These are phyloP conservation scores for Pyrus betulifolia DNA, from an alignment of 306 rosid genomes.

Conservation along the genomic window DNA sequence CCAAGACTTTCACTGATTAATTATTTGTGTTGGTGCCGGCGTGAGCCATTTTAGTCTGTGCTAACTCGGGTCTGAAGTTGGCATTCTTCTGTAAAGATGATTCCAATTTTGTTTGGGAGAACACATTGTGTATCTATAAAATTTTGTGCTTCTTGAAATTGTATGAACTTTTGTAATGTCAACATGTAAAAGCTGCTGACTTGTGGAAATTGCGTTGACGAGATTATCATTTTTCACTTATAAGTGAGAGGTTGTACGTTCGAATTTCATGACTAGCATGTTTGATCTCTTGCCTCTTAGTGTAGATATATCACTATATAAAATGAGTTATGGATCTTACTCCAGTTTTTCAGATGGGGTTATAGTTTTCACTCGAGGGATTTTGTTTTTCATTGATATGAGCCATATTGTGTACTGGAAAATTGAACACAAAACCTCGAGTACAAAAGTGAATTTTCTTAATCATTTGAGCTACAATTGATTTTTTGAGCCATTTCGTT, in stretches of 20 bases:
- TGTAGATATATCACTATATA: not conserved
- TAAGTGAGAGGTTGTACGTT: not conserved
- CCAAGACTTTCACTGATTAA: slow-evolving; percentile 1
- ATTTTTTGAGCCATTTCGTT: no score
- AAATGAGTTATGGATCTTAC: not conserved
- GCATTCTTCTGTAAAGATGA: slow-evolving; percentile 11
- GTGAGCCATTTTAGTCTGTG: not conserved
- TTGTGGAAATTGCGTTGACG: no score
- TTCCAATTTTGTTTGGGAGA: slow-evolving; percentile 18
- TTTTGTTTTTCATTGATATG: not conserved
- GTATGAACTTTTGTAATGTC: not conserved
- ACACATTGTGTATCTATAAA: slow-evolving; percentile 7
- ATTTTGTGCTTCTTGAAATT: not conserved
- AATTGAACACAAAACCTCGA: no score
- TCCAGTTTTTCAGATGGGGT: no score
- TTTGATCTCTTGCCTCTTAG: not conserved
- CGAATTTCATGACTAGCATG: not conserved
- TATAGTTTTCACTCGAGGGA: not conserved
- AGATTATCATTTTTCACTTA: no score
- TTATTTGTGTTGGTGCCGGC: not conserved
- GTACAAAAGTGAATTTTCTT: no score
- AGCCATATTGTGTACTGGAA: no score
- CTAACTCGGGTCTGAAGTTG: slow-evolving; percentile 9
- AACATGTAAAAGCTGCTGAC: not conserved
- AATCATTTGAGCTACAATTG: no score